Percentiles rank a stretch among this genome's conserved stretches.
Conservation (phyloP, 208 protist species). For the Wallacemonas sp. region DNA sequence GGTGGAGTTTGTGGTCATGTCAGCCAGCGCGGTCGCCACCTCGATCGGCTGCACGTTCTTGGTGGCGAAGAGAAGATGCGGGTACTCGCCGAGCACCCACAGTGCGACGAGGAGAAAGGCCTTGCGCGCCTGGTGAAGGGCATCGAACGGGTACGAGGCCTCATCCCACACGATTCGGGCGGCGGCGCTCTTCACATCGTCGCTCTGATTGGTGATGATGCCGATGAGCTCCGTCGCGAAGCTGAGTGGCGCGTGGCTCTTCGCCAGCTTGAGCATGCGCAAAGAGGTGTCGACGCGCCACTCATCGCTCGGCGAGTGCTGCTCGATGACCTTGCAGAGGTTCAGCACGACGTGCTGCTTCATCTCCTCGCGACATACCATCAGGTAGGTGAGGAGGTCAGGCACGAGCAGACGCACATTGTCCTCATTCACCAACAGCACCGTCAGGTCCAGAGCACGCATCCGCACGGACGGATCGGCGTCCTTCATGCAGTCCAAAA, state of each 20-base stretch:
- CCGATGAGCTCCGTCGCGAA: constrained; percentile 87
- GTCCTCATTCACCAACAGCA: constrained; percentile 94
- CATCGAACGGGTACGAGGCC: constrained; percentile 74
- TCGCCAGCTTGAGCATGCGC: constrained; percentile 85
- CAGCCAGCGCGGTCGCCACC: constrained; percentile 59
- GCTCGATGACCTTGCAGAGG: constrained; percentile 92
- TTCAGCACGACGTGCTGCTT: constrained; percentile 92
- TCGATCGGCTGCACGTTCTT: constrained; percentile 21
- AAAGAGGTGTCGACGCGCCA: constrained; percentile 98
- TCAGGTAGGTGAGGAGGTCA: constrained; percentile 95
- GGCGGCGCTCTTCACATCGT: constrained; percentile 89
- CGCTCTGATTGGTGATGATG: constrained; percentile 81
- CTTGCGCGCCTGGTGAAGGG: constrained; percentile 73
- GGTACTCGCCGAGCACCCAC: constrained; percentile 98
- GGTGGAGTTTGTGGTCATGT: constrained; percentile 74
- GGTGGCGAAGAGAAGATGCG: constrained; percentile 77
- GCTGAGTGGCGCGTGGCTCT: constrained; percentile 59
- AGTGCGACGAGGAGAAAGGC: constrained; percentile 92
- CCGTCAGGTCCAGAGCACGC: constrained; percentile 96
- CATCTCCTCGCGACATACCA: constrained; percentile 92
- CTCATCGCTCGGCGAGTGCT: constrained; percentile 91
- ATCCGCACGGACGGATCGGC: constrained; percentile 96
- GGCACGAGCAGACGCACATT: constrained; percentile 95
- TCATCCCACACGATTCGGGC: constrained; percentile 91
- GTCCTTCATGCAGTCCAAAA: constrained; percentile 97